Base-by-base conservation (phyloP, 2,329 filamentous ascomycete species). In the Phyllachora maydis region DNA sequence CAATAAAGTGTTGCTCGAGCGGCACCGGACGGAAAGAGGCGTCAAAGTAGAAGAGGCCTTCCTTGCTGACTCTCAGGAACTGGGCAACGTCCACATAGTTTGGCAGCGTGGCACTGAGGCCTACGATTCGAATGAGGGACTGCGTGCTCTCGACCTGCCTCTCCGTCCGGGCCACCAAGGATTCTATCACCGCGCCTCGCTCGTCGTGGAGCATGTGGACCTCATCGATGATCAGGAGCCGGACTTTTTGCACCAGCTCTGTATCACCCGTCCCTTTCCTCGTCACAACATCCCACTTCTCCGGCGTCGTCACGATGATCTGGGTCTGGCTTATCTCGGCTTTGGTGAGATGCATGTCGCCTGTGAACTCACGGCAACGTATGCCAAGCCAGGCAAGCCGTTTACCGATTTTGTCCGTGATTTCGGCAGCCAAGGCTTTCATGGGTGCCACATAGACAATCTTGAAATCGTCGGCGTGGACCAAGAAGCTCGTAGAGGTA, bases 121-220 rank as follows among this genome's bases (percentile, higher is more conserved):
- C 88, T 22, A 99, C 69, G 28, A 98, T 91, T 13, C 90, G 78
- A 40, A 99, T 98, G 22, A 98, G 59, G 2, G 82, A 93, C 45
- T 98, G 88, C 0, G 88, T 98, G 45, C 83, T 93, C 49, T 99
- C 90, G 1, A 98, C 90, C 40, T 98, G 88, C 32, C 88, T 64
- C 50, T 95, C 75, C 0, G 90, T 99, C 37, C 88, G 68, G 8
- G 88, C 88, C 10, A 98, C 90, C 12, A 99, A 59, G 5, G 85
- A 93, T 43, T 99, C 88, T 14, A 99, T 62, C 1, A 98, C 90
- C 8, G 90, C 82, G 40, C 88, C 88, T 43, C 88, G 71, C 46
- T 95, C 88, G 43, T 98, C 88, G 39, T 98, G 90, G 37, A 98
- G 71, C 90, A 98, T 98, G 42, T 98, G 88, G 1, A 98, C 88